Base-by-base conservation (phyloP, 208 protist species). In the Novymonas esmeraldas region DNA sequence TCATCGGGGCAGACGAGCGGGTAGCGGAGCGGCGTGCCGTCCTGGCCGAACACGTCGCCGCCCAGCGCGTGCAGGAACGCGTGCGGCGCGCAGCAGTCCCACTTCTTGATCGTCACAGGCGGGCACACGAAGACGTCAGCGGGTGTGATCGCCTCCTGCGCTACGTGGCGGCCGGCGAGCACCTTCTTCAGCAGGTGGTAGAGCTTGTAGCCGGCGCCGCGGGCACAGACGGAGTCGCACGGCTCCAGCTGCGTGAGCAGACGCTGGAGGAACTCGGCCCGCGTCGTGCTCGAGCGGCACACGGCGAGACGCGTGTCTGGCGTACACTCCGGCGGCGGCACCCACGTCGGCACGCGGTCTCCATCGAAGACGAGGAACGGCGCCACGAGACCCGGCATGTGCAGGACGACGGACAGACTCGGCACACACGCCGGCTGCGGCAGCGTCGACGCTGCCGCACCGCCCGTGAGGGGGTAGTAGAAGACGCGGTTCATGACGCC, bases 21-120 rank as follows among this genome's bases (percentile, higher is more conserved):
- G 36, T 90, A 90, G 2, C 79, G 74, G 3, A 87, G 50, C 24
- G 73, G 60, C 26, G 56, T 39, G n/a, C 85, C 81, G 22, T 75
- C 50, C 44, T 63, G 41, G 14, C 55, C 46, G 66, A 63, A 81
- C 2, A 91, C 61, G 11, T 91, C 85, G 26, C 91, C 88, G 10
- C 79, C 82, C 10, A 85, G 50, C 36, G 88, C 84, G 13, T 52
- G 46, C 9, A 94, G 39, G 22, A 96, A 87, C 10, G 89, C 91
- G 61, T 94, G 82, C 14, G 87, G 79, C 6, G 72, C 88, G 51
- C 87, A 92, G 46, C 78, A 89, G 67, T 94, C 91, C 89, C 91
- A 94, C 56, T 86, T 84, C 56, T 84, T 90, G 6, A 85, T 87
- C 29, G 83, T 79, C 26, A 60, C 34, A 0, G 67, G 70, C 11